Evolutionary conservation across 2,329 filamentous ascomycete species (phyloP), one percentile per base, ranked within the genome.

Genomic region (Torrubiella hemipterigena): DNA sequence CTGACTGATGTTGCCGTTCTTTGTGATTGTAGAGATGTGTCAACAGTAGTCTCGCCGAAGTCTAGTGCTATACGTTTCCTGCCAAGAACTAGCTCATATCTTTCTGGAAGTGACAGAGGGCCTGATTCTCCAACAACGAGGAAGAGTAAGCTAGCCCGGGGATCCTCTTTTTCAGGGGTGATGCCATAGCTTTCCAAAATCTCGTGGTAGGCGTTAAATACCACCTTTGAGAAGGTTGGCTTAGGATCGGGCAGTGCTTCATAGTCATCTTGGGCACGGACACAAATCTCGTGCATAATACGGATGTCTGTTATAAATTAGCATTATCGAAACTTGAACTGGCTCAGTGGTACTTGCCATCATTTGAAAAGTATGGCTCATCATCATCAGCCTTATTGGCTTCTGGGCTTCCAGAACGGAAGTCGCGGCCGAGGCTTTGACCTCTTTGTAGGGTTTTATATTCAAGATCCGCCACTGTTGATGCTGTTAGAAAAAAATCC

Each of bases 121-220:
- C 69, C 68, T 35, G 66, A 65, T 45, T 73, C 67, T 37, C 75
- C 76, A 31, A 82, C 81, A 49, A 94, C 74, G 45, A 78, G 78
- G 51, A 91, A 83, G 34, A 94, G 58, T 45, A 93, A 77, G 39
- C 79, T 73, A 41, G 85, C 76, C 46, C 86, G 78, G 42, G 81
- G 73, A 43, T 77, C 75, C 46, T 87, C 82, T 42, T 80, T 67
- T 44, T 82, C 76, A n/a, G 74, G 67, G 36, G 83, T 69, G 40
- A 84, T 61, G 33, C 75, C 79, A 59, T 81, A 63, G 41, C 74
- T 63, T 5, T 71, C 72, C n/a, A 93, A 69, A 25, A 87, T 67
- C 34, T 73, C 65, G 48, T 91, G 80, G 50, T 93, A 93, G 18
- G 84, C 83, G 32, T 69, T 67, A 55, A 93, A 93, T 13, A 94